Evolutionary conservation across 192 early-diverging fungal species (phyloP).

Genomic region (Coemansia pectinata): DNA sequence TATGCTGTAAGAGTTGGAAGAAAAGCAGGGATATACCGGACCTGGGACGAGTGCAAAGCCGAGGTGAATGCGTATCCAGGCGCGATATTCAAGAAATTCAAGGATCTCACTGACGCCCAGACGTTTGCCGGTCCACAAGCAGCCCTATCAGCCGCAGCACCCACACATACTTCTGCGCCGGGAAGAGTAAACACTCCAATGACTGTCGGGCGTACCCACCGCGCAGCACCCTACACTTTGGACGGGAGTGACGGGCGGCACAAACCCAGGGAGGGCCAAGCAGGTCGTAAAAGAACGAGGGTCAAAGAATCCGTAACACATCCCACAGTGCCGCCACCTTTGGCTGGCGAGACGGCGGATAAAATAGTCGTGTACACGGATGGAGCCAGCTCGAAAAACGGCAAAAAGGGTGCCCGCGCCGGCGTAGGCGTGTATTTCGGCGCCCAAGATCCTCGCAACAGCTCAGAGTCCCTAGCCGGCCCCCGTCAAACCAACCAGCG

Average conservation of each 20-base stretch:
- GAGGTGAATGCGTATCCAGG: slow-evolving; percentile 57
- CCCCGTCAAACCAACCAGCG: slow-evolving; percentile 70
- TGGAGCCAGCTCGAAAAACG: slow-evolving; percentile 77
- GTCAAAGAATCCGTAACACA: background rate
- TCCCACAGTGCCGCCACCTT: background rate
- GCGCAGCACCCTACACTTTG: background rate
- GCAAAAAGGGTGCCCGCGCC: slow-evolving; percentile 61
- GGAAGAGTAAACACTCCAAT: no score
- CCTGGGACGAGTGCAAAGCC: slow-evolving; percentile 65
- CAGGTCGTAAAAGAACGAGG: background rate
- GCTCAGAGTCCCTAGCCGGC: slow-evolving; percentile 58
- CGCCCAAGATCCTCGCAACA: slow-evolving; percentile 65
- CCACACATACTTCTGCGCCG: background rate
- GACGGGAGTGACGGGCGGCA: background rate
- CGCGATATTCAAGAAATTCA: slow-evolving; percentile 68
- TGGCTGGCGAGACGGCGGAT: slow-evolving; percentile 13
- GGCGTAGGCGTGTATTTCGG: slow-evolving; percentile 90
- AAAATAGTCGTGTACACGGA: slow-evolving; percentile 73
- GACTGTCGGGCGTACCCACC: background rate
- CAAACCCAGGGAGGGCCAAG: background rate
- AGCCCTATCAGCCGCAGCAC: background rate
- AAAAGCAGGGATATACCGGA: slow-evolving; percentile 23
- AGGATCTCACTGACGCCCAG: slow-evolving; percentile 56
- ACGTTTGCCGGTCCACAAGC: slow-evolving; percentile 42
- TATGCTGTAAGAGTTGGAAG: slow-evolving; percentile 45